phyloP scores from a whole-genome alignment of 371 early-diverging fungal species.

The Lichtheimia ramosa region DNA sequence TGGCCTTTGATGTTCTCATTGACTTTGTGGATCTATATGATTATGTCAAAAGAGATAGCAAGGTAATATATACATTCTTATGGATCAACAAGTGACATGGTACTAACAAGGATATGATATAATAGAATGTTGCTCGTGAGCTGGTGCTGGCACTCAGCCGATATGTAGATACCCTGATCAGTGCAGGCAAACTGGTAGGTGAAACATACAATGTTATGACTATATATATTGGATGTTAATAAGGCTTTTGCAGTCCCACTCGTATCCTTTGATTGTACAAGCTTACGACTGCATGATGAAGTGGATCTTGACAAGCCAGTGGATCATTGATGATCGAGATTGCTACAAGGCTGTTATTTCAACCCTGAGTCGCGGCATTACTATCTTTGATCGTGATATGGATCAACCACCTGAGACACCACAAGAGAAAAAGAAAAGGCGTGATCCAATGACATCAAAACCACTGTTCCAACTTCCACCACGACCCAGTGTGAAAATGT shows the following conservation, averaged over 20 bases:
- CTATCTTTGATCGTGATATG: constrained; percentile 59
- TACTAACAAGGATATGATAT: neutral
- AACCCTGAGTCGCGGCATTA: constrained; percentile 70
- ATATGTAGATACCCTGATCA: constrained; percentile 67
- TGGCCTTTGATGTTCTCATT: constrained; percentile 71
- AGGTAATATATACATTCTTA: constrained; percentile 38
- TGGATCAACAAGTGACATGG: neutral
- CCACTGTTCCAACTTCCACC: constrained; percentile 48
- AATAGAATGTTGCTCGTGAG: constrained; percentile 68
- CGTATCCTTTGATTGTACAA: constrained; percentile 62
- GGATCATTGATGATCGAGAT: constrained; percentile 74
- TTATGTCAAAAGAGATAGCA: constrained; percentile 67
- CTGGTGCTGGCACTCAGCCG: constrained; percentile 69
- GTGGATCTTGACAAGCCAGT: constrained; percentile 73
- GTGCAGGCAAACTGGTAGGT: constrained; percentile 34
- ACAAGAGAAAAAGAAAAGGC: constrained; percentile 43
- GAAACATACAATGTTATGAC: neutral
- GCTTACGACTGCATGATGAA: constrained; percentile 78
- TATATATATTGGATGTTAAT: neutral
- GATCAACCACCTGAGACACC: constrained; percentile 9
- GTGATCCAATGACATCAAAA: constrained; percentile 48
- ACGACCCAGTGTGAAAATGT: constrained; percentile 23
- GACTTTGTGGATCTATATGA: constrained; percentile 68
- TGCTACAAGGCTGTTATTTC: constrained; percentile 68
- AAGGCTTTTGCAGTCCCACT: constrained; percentile 21